Evolutionary conservation across 1,284 basidiomycete species (phyloP).

Genomic region (Papiliotrema laurentii): DNA sequence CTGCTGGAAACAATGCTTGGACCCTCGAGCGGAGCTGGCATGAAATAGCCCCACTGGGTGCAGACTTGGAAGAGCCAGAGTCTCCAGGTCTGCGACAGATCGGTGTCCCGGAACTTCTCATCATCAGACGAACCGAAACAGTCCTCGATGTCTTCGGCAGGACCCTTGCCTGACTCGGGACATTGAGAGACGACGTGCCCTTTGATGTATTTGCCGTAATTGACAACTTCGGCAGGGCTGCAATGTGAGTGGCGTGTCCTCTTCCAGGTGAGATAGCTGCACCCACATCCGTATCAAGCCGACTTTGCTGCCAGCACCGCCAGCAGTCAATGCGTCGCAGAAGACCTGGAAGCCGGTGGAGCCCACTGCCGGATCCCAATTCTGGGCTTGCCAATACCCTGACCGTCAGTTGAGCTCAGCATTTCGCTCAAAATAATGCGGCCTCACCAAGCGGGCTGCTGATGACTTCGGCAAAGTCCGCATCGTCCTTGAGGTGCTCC

Average conservation of each 20-base stretch:
- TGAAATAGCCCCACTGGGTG: constrained; percentile 91
- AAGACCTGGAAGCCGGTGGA: constrained; percentile 50
- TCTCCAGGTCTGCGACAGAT: constrained; percentile 68
- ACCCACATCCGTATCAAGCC: constrained; percentile 37
- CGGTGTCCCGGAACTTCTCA: constrained; percentile 59
- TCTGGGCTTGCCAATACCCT: constrained; percentile 59
- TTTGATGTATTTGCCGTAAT: constrained; percentile 72
- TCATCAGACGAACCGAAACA: constrained; percentile 83
- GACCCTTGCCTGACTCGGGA: constrained; percentile 48
- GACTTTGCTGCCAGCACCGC: constrained; percentile 24
- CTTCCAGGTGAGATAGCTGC: constrained; percentile 43
- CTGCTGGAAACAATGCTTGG: constrained; percentile 34
- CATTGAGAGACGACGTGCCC: constrained; percentile 63
- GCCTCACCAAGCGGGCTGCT: constrained; percentile 41
- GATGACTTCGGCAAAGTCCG: constrained; percentile 71
- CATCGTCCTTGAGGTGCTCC: constrained; percentile 60
- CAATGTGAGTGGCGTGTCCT: neutral
- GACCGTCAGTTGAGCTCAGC: neutral
- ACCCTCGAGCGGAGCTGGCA: constrained; percentile 39
- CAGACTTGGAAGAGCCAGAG: constrained; percentile 86
- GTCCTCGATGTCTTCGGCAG: constrained; percentile 54
- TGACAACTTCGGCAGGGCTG: constrained; percentile 55
- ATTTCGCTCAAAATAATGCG: neutral
- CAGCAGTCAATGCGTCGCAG: constrained; percentile 58
- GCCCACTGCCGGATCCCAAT: constrained; percentile 66